These are phyloP conservation scores for Eucalyptus leucophloia DNA, from an alignment of 345 rosid species.

Conservation along the genomic window DNA sequence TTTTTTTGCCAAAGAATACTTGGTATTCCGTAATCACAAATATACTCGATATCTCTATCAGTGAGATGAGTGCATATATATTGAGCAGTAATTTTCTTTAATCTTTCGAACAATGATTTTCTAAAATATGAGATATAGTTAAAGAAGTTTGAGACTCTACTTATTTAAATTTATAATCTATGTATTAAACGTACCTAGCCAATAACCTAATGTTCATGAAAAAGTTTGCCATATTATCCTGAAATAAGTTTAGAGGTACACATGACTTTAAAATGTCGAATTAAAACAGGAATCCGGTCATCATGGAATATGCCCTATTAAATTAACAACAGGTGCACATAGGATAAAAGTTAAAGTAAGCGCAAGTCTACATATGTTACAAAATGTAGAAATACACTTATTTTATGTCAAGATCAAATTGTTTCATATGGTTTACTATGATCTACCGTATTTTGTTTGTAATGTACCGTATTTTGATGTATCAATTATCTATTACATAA, in stretches of 20 bases:
- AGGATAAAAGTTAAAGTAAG: no score
- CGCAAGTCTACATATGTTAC: no score
- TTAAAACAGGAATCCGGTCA: not conserved
- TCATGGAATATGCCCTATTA: not conserved
- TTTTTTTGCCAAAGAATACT: not conserved
- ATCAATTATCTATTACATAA: no score
- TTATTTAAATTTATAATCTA: not conserved
- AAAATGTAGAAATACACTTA: no score
- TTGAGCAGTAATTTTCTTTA: not conserved
- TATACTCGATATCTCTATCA: not conserved
- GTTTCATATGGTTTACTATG: no score
- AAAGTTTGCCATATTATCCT: rapidly evolving
- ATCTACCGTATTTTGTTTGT: no score
- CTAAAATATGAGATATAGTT: not conserved
- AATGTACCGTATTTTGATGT: no score
- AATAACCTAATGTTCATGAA: not conserved
- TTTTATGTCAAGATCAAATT: no score
- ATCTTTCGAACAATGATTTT: not conserved
- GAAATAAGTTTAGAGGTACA: not conserved
- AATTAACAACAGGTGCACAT: no score
- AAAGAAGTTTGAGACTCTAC: not conserved
- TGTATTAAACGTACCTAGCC: not conserved
- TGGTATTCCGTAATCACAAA: not conserved
- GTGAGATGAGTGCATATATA: not conserved
- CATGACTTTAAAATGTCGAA: not conserved